phyloP scores from a whole-genome alignment of 1,139 yeast species.

The Candida sanyaensis region DNA sequence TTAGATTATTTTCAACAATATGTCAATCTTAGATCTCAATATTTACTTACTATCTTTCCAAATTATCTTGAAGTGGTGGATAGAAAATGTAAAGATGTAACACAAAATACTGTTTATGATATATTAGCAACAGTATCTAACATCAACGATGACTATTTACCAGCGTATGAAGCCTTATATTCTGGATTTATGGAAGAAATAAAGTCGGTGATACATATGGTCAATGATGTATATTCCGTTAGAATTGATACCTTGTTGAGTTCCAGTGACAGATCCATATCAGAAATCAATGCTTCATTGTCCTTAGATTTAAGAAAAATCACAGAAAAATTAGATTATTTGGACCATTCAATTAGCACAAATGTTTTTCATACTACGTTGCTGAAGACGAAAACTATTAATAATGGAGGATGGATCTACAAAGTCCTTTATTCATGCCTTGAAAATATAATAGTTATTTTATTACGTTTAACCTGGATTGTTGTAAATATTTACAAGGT shows the following conservation, averaged over 20 bases:
- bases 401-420: slow-evolving; percentile 27
- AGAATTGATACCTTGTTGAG: slow-evolving; percentile 67
- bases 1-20: slow-evolving; percentile 19
- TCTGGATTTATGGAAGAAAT: slow-evolving; percentile 36
- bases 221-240: slow-evolving; percentile 47
- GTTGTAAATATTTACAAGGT: slow-evolving; percentile 57
- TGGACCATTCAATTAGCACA: slow-evolving; percentile 40
- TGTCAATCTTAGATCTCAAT: slow-evolving; percentile 25
- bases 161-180: slow-evolving; percentile 37
- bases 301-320: slow-evolving; percentile 70
- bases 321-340: slow-evolving; percentile 66
- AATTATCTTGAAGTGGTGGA: slow-evolving; percentile 22
- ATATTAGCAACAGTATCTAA: slow-evolving; percentile 26
- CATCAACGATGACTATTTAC: slow-evolving; percentile 38
- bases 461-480: slow-evolving; percentile 72
- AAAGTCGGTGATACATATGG: slow-evolving; percentile 38
- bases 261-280: slow-evolving; percentile 72
- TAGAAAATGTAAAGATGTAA: slow-evolving; percentile 22
- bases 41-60: slow-evolving; percentile 32
- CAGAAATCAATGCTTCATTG: slow-evolving; percentile 81
- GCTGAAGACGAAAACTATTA: neutral
- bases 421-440: slow-evolving; percentile 40
- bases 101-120: slow-evolving; percentile 23
- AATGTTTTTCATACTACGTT: slow-evolving; percentile 9
- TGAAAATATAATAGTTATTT: slow-evolving; percentile 55